Evolutionary conservation across 352 stramenopile species (phyloP), one percentile per base, ranked within the genome.

Genomic region (Phytophthora colocasiae): DNA sequence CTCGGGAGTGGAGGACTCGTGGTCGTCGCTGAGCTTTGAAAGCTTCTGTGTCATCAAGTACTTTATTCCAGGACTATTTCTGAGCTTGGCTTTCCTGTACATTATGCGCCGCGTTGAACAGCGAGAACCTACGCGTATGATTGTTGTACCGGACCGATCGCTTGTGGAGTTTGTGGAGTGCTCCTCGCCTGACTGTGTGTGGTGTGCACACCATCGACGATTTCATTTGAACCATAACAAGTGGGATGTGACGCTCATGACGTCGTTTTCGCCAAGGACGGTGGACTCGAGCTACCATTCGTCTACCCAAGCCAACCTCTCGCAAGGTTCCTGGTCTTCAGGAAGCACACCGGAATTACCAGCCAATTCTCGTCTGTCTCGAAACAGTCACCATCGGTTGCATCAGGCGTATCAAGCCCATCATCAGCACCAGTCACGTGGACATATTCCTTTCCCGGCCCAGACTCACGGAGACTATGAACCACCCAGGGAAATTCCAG

Each of bases 111-210:
- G 83, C 12, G 80, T 92, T 14, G 79, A 92, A 59, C 79, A 89
- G 67, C 79, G 75, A 10, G 79, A 87, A 19, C 78, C 79, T 10
- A 73, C 76, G 29, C 65, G 81, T 27, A 71, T 85, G 38, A 64
- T 89, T 19, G 69, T 88, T n/a, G 55, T 84, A 54, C 77, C 80
- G 10, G 71, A 74, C 11, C 72, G 51, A 12, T 83, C 77, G 31
- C 66, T 92, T 5, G 78, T 92, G 22, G 83, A 92, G 59, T 92
- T 90, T 63, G 81, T 90, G 57, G 83, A 90, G 69, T 92, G 83
- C 36, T 78, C 81, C 11, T 85, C 80, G 34, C 75, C 83, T 6
- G 69, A 79, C 49, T 92, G 83, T 39, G 81, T 90, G 41, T 92
- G 83, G 83, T 92, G 83, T 60, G 79, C 80, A 4, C 81, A 92